Evolutionary conservation across 148 eudicot species (phyloP), one percentile per base, ranked within the genome.

Genomic region (Spergularia marina): DNA sequence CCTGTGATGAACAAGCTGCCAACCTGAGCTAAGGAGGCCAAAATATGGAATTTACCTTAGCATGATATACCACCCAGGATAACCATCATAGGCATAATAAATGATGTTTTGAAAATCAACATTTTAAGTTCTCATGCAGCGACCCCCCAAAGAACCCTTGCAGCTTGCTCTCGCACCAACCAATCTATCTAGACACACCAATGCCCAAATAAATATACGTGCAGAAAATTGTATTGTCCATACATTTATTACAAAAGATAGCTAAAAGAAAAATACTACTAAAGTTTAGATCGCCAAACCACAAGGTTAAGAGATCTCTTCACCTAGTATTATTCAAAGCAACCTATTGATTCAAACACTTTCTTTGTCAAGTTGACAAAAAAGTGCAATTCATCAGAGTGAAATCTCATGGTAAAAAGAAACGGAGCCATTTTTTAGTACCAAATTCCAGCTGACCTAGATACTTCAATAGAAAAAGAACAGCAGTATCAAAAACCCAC

Each of bases 401-500:
- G 72, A 77, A 72, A 61, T 49, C 61, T 34, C 52, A 34, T 20
- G 56, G 47, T 34, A 53, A 54, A 25, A 55, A 16, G 14, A 62
- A 10, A 68, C 5, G 53, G 71, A 12, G 54, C n/a, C 57, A 4
- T 13, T 41, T 51, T 49, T 23, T 39, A 74, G 54, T 44, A 20
- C 41, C 55, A 49, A 15, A 69, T 12, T 70, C 65, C 53, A 69
- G 18, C 25, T 30, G 72, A 64, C 76, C 54, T 41, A n/a, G n/a
- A 79, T 40, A 18, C 59, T 70, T 62, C 6, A 71, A 51, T 36
- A 53, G 68, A 59, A 71, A 76, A 57, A 10, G 12, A 47, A 52
- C 63, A 71, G 40, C 56, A 25, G 76, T 47, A 11, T 3, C 10
- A 21, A 58, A 14, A 52, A 63, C 52, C 40, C 20, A 64, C 11